Conservation (phyloP, 768 basidiomycete genomes). For the Podaxis rugospora region DNA sequence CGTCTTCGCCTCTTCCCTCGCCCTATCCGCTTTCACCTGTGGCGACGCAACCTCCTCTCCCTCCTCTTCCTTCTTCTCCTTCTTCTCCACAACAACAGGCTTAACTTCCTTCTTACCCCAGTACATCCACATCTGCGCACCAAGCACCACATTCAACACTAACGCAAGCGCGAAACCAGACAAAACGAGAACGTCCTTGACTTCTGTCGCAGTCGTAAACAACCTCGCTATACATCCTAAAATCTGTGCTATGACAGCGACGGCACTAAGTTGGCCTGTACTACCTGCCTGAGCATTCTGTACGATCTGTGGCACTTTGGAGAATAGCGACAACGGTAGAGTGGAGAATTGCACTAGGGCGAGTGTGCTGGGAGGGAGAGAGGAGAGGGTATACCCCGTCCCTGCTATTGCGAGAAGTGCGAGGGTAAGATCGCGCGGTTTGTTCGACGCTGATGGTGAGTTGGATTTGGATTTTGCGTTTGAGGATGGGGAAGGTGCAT, state of each 20-base stretch:
- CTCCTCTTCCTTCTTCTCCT: constrained; percentile 7
- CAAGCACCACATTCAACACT: constrained; percentile 78
- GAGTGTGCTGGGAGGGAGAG: constrained; percentile 45
- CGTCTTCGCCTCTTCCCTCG: background rate
- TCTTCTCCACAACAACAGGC: background rate
- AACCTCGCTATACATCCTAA: constrained; percentile 86
- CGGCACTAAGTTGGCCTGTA: constrained; percentile 92
- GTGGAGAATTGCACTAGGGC: constrained; percentile 78
- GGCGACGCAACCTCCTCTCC: constrained; percentile 6
- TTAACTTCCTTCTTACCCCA: constrained; percentile 49
- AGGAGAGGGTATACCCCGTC: constrained; percentile 35
- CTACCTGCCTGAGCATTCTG: constrained; percentile 72
- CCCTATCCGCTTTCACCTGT: background rate
- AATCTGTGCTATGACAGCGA: constrained; percentile 87
- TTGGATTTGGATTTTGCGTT: constrained; percentile 1
- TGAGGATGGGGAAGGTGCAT: constrained; percentile 31
- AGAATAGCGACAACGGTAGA: constrained; percentile 86
- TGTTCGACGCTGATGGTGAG: constrained; percentile 18
- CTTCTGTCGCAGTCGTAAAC: constrained; percentile 90
- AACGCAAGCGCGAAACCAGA: constrained; percentile 86
- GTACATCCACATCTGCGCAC: constrained; percentile 79
- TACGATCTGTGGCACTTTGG: constrained; percentile 91
- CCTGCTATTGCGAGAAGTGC: constrained; percentile 25
- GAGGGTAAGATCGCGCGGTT: constrained; percentile 28
- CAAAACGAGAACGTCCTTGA: constrained; percentile 74